Evolutionary conservation across 306 rosid species (phyloP).

Genomic region (Amphicarpaea edgeworthii): DNA sequence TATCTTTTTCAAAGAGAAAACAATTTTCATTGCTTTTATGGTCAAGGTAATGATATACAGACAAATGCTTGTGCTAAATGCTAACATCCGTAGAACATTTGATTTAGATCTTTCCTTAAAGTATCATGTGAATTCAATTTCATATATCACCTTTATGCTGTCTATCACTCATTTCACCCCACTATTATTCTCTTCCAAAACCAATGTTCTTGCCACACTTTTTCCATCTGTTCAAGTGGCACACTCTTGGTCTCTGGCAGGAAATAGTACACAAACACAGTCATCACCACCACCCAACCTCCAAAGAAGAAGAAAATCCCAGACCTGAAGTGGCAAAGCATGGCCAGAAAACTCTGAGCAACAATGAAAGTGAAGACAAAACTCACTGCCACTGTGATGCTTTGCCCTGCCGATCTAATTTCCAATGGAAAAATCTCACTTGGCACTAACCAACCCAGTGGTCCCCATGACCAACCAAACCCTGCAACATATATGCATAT

Average conservation of each 20-base stretch:
- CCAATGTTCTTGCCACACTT: conserved; percentile 61
- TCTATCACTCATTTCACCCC: conserved; percentile 24
- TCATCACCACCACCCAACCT: conserved; percentile 65
- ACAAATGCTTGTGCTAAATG: conserved; percentile 11
- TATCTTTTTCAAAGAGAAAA: not conserved
- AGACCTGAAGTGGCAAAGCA: conserved; percentile 58
- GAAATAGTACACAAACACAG: conserved; percentile 46
- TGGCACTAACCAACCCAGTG: conserved; percentile 55
- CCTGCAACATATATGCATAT: conserved; percentile 58
- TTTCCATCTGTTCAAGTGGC: conserved; percentile 55
- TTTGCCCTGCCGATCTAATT: conserved; percentile 55
- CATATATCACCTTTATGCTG: conserved; percentile 23
- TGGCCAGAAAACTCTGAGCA: conserved; percentile 57
- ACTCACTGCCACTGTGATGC: conserved; percentile 62
- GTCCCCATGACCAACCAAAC: conserved; percentile 64
- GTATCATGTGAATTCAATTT: not conserved
- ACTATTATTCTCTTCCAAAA: conserved; percentile 60
- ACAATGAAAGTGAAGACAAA: conserved; percentile 56
- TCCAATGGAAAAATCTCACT: conserved; percentile 62
- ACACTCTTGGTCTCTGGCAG: conserved; percentile 45
- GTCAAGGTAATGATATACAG: not conserved
- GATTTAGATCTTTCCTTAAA: not conserved
- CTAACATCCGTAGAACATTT: not conserved
- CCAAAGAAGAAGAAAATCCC: conserved; percentile 65
- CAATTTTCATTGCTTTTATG: not conserved